Conservation (phyloP, 257 asterid genomes). For the Rubia yunnanensis region DNA sequence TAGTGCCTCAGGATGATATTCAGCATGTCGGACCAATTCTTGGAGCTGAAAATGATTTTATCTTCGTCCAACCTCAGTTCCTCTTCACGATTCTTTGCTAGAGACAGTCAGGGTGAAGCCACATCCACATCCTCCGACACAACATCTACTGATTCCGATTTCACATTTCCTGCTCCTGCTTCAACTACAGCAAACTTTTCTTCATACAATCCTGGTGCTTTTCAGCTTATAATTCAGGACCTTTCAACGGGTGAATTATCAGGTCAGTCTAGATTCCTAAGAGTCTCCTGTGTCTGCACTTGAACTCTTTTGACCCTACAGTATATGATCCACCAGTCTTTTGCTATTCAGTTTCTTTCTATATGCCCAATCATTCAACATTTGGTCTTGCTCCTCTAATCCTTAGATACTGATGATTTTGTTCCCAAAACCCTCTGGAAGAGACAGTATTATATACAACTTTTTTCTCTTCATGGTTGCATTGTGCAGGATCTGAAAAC, state of each 20-base stretch:
- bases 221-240: conserved; percentile 93
- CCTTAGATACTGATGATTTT: conserved; percentile 21
- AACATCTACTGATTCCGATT: conserved; percentile 73
- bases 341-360: conserved; percentile 15
- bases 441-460: conserved; percentile 33
- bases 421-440: conserved; percentile 19
- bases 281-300: conserved; percentile 22
- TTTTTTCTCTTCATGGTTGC: conserved; percentile 60
- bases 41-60: conserved; percentile 92
- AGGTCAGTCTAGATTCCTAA: conserved; percentile 67
- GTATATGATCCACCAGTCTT: conserved; percentile 24
- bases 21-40: conserved; percentile 97
- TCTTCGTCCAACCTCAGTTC: conserved; percentile 64
- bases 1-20: conserved; percentile 99
- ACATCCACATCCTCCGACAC: conserved; percentile 65
- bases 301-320: conserved; percentile 22
- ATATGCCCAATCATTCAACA: conserved; percentile 19
- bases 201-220: conserved; percentile 61
- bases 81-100: conserved; percentile 48
- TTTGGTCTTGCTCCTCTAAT: conserved; percentile 18
- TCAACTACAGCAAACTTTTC: conserved; percentile 53
- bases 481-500: conserved; percentile 82
- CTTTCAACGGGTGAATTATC: conserved; percentile 77
- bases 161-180: conserved; percentile 88
- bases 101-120: conserved; percentile 55